phyloP scores from a whole-genome alignment of 2,329 filamentous ascomycete genomes.

The Ophiocordyceps camponoti-floridani region DNA sequence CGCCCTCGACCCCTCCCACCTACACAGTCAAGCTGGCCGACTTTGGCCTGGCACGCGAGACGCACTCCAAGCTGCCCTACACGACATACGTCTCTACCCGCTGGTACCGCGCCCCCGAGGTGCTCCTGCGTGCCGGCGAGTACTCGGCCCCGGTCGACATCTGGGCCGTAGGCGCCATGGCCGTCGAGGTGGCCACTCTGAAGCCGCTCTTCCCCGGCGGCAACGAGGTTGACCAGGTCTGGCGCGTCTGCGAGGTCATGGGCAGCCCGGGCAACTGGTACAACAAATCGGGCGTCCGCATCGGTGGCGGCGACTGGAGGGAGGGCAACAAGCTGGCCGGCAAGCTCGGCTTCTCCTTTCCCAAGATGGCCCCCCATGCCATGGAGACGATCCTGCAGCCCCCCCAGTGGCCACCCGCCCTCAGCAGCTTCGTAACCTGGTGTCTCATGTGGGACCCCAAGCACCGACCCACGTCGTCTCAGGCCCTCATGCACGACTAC shows the following conservation, averaged over 20 bases:
- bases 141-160: conserved; percentile 97
- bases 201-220: conserved; percentile 94
- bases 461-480: conserved; percentile 72
- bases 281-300: conserved; percentile 69
- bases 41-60: conserved; percentile 93
- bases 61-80: conserved; percentile 88
- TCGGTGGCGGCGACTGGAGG: conserved; percentile 94
- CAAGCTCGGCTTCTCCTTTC: conserved; percentile 96
- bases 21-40: conserved; percentile 98
- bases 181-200: conserved; percentile 87
- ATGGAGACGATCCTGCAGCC: conserved; percentile 86
- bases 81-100: conserved; percentile 96
- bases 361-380: conserved; percentile 95
- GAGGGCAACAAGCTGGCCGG: conserved; percentile 84
- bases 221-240: conserved; percentile 97
- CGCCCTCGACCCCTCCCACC: conserved; percentile 78
- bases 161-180: conserved; percentile 97
- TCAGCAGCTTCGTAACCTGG: conserved; percentile 92
- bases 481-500: conserved; percentile 91
- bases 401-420: conserved; percentile 77
- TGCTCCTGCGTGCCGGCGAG: conserved; percentile 80
- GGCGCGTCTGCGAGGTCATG: conserved; percentile 98
- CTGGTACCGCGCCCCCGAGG: conserved; percentile 96
- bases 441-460: conserved; percentile 98
- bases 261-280: conserved; percentile 97